Conservation (phyloP, 2,329 filamentous ascomycete genomes). For the Ophiostoma australiae region DNA sequence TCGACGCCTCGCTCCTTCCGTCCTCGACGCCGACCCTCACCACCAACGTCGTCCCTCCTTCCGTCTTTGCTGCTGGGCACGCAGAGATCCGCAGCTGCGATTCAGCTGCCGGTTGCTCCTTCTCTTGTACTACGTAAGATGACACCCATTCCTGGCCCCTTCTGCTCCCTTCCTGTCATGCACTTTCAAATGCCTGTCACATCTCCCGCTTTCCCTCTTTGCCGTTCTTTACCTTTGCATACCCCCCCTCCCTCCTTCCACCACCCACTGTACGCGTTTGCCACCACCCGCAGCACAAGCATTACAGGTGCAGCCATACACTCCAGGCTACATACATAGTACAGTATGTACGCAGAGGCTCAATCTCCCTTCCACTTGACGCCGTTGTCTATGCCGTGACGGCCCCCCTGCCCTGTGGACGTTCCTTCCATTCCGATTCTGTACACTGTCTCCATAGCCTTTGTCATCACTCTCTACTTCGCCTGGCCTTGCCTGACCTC, state of each 20-base stretch:
- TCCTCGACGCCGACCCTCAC: not conserved
- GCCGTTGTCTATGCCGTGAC: not conserved
- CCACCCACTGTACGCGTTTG: not conserved
- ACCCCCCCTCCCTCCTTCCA: not conserved
- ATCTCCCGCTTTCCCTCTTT: not conserved
- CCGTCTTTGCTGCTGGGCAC: not conserved
- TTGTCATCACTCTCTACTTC: not conserved
- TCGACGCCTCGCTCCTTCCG: not conserved
- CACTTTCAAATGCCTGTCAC: not conserved
- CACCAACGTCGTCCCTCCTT: not conserved
- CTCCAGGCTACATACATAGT: too few species aligned
- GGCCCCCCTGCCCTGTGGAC: not conserved
- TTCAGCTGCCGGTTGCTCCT: not conserved
- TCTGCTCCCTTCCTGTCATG: not conserved
- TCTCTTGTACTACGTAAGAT: not conserved
- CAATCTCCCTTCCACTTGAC: not conserved
- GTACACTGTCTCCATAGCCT: conserved; percentile 7
- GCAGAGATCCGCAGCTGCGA: not conserved
- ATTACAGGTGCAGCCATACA: too few species aligned
- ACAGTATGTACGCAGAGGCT: not conserved
- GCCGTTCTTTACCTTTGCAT: not conserved
- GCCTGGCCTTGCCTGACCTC: not conserved
- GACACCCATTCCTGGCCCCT: not conserved
- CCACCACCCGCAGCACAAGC: too few species aligned
- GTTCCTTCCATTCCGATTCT: not conserved